Evolutionary conservation across 768 basidiomycete species (phyloP), one percentile per base, ranked within the genome.

Genomic region (Polyporus arcularius): DNA sequence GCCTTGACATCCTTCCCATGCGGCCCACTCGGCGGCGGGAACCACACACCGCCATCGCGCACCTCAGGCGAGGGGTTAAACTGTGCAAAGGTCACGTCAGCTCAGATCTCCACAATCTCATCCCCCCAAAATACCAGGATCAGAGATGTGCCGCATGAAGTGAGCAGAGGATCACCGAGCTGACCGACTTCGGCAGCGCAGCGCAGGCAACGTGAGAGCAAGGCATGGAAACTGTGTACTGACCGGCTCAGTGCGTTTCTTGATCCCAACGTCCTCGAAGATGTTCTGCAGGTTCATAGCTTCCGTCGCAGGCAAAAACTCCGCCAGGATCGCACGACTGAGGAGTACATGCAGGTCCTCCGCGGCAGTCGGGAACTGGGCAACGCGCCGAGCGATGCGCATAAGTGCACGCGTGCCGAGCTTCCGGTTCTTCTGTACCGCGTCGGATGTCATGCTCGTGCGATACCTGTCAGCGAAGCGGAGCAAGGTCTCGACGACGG

Each of bases 271-370:
- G 53, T 85, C 85, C 52, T 80, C 77, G 51, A 87, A 68, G 53
- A 87, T 68, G 4, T 74, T 72, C 18, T 82, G 78, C 28, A 89
- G 68, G 57, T 79, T 84, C 72, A 84, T 77, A 60, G 77, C 77
- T 70, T 89, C 87, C 30, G 79, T 78, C 1, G 79, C 78, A 2
- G 87, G 86, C 43, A 89, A 67, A 67, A 89, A 89, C 62, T 87
- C 86, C 15, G 79, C 78, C 46, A 89, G 71, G 21, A 87, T 71
- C 14, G 83, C 74, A 10, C 81, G 76, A 31, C 75, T 74, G 43
- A 87, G 76, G 47, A 86, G 73, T 8, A 71, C 67, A 62, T 81
- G 72, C 58, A 86, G 65, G 66, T 85, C 80, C n/a, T 72, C 70
- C 39, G 78, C 76, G 32, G 74, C 72, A 14, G 43, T 45, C 5